Evolutionary conservation across 2,329 filamentous ascomycete genomes (phyloP), one percentile per base, ranked within the genome.

Genomic region (Aspergillus quadricinctus): DNA sequence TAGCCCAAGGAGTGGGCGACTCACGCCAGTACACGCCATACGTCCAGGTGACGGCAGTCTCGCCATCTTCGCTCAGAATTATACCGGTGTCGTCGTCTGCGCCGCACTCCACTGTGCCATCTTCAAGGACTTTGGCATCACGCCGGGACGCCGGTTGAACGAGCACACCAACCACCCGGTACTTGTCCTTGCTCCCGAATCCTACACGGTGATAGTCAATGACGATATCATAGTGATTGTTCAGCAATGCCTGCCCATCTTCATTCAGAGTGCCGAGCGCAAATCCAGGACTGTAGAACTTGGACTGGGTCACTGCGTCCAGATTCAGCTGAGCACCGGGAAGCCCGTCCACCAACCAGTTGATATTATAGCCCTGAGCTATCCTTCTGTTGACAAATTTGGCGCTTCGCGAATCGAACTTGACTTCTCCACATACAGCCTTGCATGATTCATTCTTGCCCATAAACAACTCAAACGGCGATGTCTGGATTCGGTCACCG

Each of bases 401-500:
- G 21, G 90, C 84, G 52, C 87, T 84, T 19, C 81, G 79, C 29
- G 83, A 77, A 48, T 88, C 81, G 69, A 87, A 88, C 23, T 86
- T 88, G 43, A 82, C 81, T 45, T 83, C 80, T 28, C 81, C 77
- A 74, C 94, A 99, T 3, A 96, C 80, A 17, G 82, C 75, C 73
- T 93, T 94, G 79, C 94, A 99, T 0, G 87, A 87, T 74, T 97
- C 89, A 71, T 99, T 94, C 60, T 85, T 79, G 54, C 78, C 85
- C 92, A 99, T 97, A 64, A 85, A 83, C 58, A 97, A 80, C 69
- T 96, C 86, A 69, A 96, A 96, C 0, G 93, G 90, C 37, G 93
- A 97, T n/a, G 91, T 96, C 78, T 91, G 91, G 77, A 99, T 99
- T 55, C 94, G 86, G 77, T 99, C 94, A 64, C 94, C 94, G 66